A percentile compares a stretch with the other conserved stretches of the same genome.
phyloP scores from a whole-genome alignment of 345 rosid genomes.

The Adansonia digitata region DNA sequence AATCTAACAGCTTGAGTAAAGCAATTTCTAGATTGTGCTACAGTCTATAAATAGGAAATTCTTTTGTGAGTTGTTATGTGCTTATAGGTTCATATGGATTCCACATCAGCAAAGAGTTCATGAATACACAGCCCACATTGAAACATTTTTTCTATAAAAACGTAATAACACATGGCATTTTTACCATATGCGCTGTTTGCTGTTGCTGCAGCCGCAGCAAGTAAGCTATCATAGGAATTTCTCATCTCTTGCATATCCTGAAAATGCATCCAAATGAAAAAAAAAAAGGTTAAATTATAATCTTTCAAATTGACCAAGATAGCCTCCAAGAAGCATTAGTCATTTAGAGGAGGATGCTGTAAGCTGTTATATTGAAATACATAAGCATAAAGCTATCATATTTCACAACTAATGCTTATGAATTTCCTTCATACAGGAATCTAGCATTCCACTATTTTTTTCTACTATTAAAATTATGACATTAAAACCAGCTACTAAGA shows the following conservation, averaged over 20 bases:
- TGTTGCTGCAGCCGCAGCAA: constrained; percentile 87
- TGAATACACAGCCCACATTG: neutral
- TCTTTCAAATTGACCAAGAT: neutral
- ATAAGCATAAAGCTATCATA: neutral
- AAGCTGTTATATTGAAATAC: neutral
- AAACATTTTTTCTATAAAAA: neutral
- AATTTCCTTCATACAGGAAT: neutral
- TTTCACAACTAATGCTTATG: neutral
- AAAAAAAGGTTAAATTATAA: neutral
- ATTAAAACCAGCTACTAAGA: neutral
- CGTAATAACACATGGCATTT: neutral
- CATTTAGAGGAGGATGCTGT: neutral
- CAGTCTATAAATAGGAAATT: neutral
- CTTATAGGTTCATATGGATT: neutral
- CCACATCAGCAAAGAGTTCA: neutral
- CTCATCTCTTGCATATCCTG: constrained; percentile 94
- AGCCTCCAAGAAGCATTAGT: neutral
- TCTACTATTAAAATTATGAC: neutral
- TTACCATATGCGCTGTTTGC: constrained; percentile 96
- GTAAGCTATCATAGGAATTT: constrained; percentile 91
- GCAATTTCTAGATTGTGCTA: neutral
- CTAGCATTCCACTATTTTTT: neutral
- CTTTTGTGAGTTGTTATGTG: neutral
- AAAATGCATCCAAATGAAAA: neutral
- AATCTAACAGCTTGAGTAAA: neutral